Evolutionary conservation across 163 green algal genomes (phyloP), one percentile per base, ranked within the genome.

Genomic region (Chlamydomonas reinhardtii): DNA sequence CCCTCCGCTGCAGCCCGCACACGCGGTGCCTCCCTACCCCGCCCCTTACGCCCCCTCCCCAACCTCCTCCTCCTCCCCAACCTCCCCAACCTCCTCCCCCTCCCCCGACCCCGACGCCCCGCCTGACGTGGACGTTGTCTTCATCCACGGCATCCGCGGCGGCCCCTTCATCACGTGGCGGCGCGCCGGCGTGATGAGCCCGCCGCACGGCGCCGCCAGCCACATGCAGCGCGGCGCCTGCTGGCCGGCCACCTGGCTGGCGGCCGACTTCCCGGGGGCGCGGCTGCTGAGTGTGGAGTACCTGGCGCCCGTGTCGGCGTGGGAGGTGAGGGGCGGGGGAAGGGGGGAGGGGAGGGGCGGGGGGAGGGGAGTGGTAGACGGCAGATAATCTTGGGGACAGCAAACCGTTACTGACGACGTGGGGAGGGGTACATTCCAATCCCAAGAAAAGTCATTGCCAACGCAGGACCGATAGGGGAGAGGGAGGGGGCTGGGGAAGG

Each of bases 71-170:
- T 34, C 16, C 62, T 4, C 24, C 76, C 15, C 24, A 52, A 8
- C 31, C 37, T 0, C 17, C 27, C 17, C 5, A 25, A 20, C 27
- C 35, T 27, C 0, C 35, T 43, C 15, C 29, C 4, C 29, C 65
- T 37, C 66, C 14, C 14, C 76, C 62, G 5, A 2, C 62, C 4
- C 62, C 62, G 62, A 70, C 25, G 25, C 27, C 27, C 62, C 62
- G n/a, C 66, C 31, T 12, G 31, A 73, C 31, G 29, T 99, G 27
- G 97, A 99, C 76, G 89, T 99, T 22, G 97, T 99, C 19, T 99
- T 99, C 89, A 89, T 99, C n/a, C 97, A 99, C 87, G 97, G 97
- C 91, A 97, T 99, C 70, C 85, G 94, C 4, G 97, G 97, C 25
- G 97, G 97, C 2, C 91, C 97, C 0, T 99, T 98, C 91, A 96